Conservation (phyloP, 257 asterid genomes). For the Sherardia arvensis region DNA sequence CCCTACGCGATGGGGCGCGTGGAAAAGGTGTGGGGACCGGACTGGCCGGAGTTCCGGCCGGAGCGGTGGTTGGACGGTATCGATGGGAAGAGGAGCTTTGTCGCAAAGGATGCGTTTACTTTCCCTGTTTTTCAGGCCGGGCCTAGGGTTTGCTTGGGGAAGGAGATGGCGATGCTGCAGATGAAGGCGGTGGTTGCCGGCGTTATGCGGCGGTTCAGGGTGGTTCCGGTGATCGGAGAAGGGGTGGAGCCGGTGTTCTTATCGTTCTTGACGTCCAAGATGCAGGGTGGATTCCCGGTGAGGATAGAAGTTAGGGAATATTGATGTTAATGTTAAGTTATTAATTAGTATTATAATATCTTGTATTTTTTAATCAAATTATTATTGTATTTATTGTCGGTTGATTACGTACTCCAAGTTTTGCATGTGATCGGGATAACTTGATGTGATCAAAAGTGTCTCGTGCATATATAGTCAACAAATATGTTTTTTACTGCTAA, state of each 20-base stretch:
- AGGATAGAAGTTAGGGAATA: conserved; percentile 23
- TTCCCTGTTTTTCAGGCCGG: conserved; percentile 50
- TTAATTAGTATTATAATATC: no score
- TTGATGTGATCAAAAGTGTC: no score
- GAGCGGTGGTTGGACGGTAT: conserved; percentile 48
- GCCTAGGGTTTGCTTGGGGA: conserved; percentile 44
- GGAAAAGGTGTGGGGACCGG: conserved; percentile 49
- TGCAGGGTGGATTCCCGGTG: conserved; percentile 46
- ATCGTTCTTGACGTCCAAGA: conserved; percentile 30
- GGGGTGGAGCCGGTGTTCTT: conserved; percentile 24
- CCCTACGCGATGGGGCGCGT: conserved; percentile 67
- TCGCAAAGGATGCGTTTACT: conserved; percentile 32
- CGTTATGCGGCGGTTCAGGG: conserved; percentile 33
- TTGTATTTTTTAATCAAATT: neutral
- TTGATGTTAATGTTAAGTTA: neutral
- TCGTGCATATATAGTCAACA: no score
- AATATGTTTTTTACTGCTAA: no score
- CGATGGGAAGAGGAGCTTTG: conserved; percentile 35
- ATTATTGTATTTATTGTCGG: no score
- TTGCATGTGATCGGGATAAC: no score
- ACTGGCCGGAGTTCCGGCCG: conserved; percentile 55
- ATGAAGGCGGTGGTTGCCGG: conserved; percentile 45
- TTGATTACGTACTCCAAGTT: no score
- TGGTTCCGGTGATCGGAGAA: conserved; percentile 27
- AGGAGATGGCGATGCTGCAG: conserved; percentile 47